A percentile compares a stretch with the other conserved stretches of the same genome.
Conservation (phyloP, 2,329 filamentous ascomycete genomes). For the Colletotrichum chlorophyti region DNA sequence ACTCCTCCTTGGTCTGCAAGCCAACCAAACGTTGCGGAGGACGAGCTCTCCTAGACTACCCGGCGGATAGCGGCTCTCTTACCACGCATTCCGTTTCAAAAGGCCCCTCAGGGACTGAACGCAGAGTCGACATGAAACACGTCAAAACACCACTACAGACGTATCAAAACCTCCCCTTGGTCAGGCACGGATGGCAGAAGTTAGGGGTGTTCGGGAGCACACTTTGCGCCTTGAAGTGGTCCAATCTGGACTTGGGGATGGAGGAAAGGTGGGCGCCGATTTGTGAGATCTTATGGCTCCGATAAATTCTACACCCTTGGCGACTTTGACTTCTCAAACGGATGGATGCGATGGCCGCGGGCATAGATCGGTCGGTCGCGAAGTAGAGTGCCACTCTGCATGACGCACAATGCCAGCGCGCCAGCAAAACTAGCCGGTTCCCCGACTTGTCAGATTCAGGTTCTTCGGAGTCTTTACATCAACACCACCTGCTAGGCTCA, state of each 20-base stretch:
- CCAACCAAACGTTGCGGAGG: too few relatives aligned
- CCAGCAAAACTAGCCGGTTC: not conserved
- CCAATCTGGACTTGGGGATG: not conserved
- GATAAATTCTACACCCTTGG: not conserved
- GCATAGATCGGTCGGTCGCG: not conserved
- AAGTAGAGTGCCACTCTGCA: too few relatives aligned
- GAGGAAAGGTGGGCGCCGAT: not conserved
- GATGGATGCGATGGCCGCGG: not conserved
- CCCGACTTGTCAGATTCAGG: not conserved
- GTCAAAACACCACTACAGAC: conserved; percentile 17
- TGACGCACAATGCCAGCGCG: not conserved
- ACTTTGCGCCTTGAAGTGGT: not conserved
- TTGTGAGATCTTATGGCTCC: not conserved
- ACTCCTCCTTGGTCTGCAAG: too few relatives aligned
- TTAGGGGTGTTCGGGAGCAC: not conserved
- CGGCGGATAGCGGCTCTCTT: too few relatives aligned
- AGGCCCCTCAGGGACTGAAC: not conserved
- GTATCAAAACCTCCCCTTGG: conserved; percentile 14
- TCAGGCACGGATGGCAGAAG: not conserved
- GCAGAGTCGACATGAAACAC: conserved; percentile 16
- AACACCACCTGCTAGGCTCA: too few relatives aligned
- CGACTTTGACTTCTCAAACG: too few relatives aligned
- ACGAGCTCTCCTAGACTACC: too few relatives aligned
- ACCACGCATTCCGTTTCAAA: too few relatives aligned
- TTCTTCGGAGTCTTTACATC: too few relatives aligned